Evolutionary conservation across 2,329 filamentous ascomycete genomes (phyloP).

Genomic region (Chaetoscypha palmicola): DNA sequence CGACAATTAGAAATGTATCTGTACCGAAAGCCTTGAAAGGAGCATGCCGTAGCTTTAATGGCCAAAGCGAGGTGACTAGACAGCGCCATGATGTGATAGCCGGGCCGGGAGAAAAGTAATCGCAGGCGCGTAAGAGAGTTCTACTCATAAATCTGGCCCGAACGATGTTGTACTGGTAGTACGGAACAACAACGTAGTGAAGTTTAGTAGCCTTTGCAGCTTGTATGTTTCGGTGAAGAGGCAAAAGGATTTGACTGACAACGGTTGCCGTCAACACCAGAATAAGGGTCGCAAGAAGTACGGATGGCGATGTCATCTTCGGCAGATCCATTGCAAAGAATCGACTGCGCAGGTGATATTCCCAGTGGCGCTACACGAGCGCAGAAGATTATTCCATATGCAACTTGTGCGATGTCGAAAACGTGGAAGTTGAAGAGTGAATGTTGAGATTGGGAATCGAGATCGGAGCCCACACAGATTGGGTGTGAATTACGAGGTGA

Average conservation of each 20-base stretch:
- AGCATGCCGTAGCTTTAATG: slow-evolving; percentile 14
- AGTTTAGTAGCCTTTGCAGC: slow-evolving; percentile 12
- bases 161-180: slow-evolving; percentile 14
- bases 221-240: slow-evolving; percentile 8
- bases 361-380: too few species aligned
- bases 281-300: not conserved
- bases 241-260: slow-evolving; percentile 1
- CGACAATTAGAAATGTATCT: slow-evolving; percentile 57
- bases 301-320: not conserved
- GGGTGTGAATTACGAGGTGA: too few species aligned
- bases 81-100: slow-evolving; percentile 13
- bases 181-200: slow-evolving; percentile 15
- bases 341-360: too few species aligned
- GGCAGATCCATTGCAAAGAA: too few species aligned
- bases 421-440: too few species aligned
- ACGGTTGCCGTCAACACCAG: not conserved
- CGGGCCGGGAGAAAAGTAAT: slow-evolving; percentile 5
- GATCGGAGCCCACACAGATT: too few species aligned
- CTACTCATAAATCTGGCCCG: slow-evolving; percentile 5
- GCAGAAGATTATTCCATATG: too few species aligned
- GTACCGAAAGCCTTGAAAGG: slow-evolving; percentile 12
- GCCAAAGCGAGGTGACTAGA: slow-evolving; percentile 11
- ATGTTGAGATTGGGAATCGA: too few species aligned
- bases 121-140: slow-evolving; percentile 8
- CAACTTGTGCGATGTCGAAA: too few species aligned